phyloP scores from a whole-genome alignment of 306 rosid genomes.

The Sophora flavescens region DNA sequence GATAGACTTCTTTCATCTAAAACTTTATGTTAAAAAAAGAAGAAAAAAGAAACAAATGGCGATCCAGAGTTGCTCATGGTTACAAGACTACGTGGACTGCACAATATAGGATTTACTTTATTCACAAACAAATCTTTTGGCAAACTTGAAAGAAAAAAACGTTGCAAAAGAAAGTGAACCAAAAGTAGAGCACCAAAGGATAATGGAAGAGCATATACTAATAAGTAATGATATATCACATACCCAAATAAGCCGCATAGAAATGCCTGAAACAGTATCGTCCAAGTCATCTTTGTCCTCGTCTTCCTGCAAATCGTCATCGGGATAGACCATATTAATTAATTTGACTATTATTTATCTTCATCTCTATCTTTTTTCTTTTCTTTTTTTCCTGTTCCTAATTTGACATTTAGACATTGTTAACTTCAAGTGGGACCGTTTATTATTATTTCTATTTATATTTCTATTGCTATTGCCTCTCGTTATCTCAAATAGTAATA shows the following conservation, averaged over 20 bases:
- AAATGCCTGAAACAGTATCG: slow-evolving; percentile 60
- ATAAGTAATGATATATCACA: neutral
- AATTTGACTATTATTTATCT: neutral
- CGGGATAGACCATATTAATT: neutral
- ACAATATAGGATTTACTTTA: neutral
- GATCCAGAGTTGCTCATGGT: slow-evolving; percentile 11
- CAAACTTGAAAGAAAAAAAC: neutral
- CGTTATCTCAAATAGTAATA: neutral
- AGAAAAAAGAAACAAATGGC: neutral
- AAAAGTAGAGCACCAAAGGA: neutral
- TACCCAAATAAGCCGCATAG: slow-evolving; percentile 79
- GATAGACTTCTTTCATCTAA: neutral
- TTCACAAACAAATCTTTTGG: neutral
- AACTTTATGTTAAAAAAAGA: neutral
- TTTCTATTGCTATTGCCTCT: slow-evolving; percentile 40
- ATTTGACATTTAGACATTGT: neutral
- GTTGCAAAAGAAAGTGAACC: neutral
- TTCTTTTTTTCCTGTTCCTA: neutral
- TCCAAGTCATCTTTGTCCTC: slow-evolving; percentile 59
- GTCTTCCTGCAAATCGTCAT: slow-evolving; percentile 54
- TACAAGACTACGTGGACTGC: neutral
- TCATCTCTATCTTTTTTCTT: neutral
- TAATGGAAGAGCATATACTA: neutral
- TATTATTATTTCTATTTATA: neutral
- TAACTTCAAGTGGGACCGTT: slow-evolving; percentile 12